A percentile compares a stretch with the other conserved stretches of the same genome.
These are phyloP conservation scores for Zalaria sp. DNA, from an alignment of 2,329 filamentous ascomycete genomes.

Conservation along the genomic window DNA sequence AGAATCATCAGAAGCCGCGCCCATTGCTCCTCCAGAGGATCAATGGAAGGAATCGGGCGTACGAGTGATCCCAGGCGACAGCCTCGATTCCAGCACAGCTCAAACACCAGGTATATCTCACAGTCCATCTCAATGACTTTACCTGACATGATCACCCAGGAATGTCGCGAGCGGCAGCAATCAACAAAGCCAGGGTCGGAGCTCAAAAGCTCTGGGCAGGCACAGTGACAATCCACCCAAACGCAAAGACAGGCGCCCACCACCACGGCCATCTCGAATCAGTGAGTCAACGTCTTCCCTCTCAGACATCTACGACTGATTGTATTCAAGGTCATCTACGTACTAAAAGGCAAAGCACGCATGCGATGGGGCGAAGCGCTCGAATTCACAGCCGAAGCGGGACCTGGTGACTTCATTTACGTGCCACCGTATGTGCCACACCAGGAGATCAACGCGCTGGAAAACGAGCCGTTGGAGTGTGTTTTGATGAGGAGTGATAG, in stretches of 20 bases:
- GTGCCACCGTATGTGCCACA: conserved; percentile 31
- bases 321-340: conserved; percentile 24
- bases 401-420: conserved; percentile 33
- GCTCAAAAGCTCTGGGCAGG: conserved; percentile 33
- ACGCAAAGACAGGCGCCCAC: conserved; percentile 31
- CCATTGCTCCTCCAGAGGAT: too few species aligned
- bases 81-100: conserved; percentile 26
- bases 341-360: conserved; percentile 28
- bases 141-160: too few species aligned
- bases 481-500: conserved; percentile 28
- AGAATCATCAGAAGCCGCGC: too few species aligned
- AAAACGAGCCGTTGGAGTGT: conserved; percentile 28
- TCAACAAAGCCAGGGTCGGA: conserved; percentile 28
- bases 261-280: conserved; percentile 31
- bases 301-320: too few species aligned
- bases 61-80: conserved; percentile 26
- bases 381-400: conserved; percentile 30
- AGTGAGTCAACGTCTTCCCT: too few species aligned
- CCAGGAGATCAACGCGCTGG: conserved; percentile 31
- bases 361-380: conserved; percentile 32
- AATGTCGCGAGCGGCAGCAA: conserved; percentile 22
- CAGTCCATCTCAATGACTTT: too few species aligned
- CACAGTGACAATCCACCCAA: conserved; percentile 28
- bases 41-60: conserved; percentile 28
- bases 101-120: conserved; percentile 26